Evolutionary conservation across 331 rosid species (phyloP).

Genomic region (Rhamnella rubrinervis): DNA sequence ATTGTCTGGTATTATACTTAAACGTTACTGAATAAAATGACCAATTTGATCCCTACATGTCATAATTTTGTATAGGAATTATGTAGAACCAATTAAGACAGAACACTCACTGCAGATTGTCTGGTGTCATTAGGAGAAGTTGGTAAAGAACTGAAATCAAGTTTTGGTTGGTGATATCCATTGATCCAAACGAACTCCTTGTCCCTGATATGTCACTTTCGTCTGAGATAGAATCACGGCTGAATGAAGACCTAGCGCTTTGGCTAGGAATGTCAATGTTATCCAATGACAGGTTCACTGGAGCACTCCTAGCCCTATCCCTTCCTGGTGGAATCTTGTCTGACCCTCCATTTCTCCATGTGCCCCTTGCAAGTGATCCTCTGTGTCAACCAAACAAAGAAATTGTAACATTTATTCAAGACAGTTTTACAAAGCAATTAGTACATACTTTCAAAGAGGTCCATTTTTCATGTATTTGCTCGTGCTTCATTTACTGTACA

Average conservation of each 20-base stretch:
- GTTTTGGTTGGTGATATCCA: slow-evolving; percentile 39
- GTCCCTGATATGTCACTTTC: slow-evolving; percentile 33
- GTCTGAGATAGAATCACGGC: slow-evolving; percentile 37
- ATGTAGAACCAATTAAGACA: too few species aligned
- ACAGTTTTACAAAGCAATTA: too few species aligned
- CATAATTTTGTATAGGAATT: not conserved
- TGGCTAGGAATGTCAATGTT: slow-evolving; percentile 29
- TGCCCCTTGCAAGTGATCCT: slow-evolving; percentile 29
- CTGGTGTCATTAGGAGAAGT: slow-evolving; percentile 22
- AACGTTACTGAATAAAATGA: not conserved
- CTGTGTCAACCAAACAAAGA: slow-evolving; percentile 30
- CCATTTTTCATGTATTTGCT: too few species aligned
- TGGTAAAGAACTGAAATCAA: slow-evolving; percentile 18
- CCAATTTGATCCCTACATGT: not conserved
- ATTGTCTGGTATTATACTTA: slow-evolving; percentile 23
- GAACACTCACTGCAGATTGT: slow-evolving; percentile 50
- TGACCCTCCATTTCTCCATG: slow-evolving; percentile 25
- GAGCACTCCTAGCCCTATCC: slow-evolving; percentile 53
- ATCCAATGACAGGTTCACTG: slow-evolving; percentile 37
- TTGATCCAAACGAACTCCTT: slow-evolving; percentile 25
- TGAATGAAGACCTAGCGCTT: slow-evolving; percentile 38
- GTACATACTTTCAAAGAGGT: too few species aligned
- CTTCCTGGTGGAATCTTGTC: slow-evolving; percentile 35
- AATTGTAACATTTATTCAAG: too few species aligned
- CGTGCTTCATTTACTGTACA: too few species aligned